Conservation (phyloP, 2,329 filamentous ascomycete genomes). For the Didymella pinodella region DNA sequence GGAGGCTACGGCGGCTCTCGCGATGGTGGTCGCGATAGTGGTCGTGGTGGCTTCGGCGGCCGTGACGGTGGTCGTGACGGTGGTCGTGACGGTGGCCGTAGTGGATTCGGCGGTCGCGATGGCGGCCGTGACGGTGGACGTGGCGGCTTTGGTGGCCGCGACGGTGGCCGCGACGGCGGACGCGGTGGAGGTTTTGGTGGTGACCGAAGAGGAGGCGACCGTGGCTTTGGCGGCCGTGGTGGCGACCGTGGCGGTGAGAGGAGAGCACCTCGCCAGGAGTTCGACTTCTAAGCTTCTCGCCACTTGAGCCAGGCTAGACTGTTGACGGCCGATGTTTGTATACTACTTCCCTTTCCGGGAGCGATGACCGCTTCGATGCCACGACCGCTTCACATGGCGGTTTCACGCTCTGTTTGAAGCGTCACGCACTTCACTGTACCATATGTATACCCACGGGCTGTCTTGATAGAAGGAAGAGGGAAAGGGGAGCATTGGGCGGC, state of each 20-base stretch:
- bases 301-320: neutral
- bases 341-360: slow-evolving; percentile 12
- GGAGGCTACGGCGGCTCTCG: slow-evolving; percentile 21
- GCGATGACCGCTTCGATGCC: neutral
- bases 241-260: slow-evolving; percentile 15
- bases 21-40: slow-evolving; percentile 23
- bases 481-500: slow-evolving; percentile 19
- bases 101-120: slow-evolving; percentile 22
- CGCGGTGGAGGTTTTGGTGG: slow-evolving; percentile 22
- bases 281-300: slow-evolving; percentile 10
- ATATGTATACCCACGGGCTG: slow-evolving; percentile 30
- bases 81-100: slow-evolving; percentile 21
- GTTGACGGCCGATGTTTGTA: slow-evolving; percentile 17
- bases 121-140: slow-evolving; percentile 18
- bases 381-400: too few relatives aligned
- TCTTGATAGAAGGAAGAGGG: slow-evolving; percentile 21
- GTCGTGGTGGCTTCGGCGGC: slow-evolving; percentile 26
- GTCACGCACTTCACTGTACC: slow-evolving; percentile 25
- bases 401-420: slow-evolving; percentile 1
- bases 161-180: slow-evolving; percentile 31
- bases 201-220: slow-evolving; percentile 9
- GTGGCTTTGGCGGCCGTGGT: slow-evolving; percentile 25
- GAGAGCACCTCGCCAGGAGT: slow-evolving; percentile 23
- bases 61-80: slow-evolving; percentile 20
- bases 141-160: slow-evolving; percentile 28